Evolutionary conservation across 1,139 yeast species (phyloP).

Genomic region (Lizanozyma gosingica): DNA sequence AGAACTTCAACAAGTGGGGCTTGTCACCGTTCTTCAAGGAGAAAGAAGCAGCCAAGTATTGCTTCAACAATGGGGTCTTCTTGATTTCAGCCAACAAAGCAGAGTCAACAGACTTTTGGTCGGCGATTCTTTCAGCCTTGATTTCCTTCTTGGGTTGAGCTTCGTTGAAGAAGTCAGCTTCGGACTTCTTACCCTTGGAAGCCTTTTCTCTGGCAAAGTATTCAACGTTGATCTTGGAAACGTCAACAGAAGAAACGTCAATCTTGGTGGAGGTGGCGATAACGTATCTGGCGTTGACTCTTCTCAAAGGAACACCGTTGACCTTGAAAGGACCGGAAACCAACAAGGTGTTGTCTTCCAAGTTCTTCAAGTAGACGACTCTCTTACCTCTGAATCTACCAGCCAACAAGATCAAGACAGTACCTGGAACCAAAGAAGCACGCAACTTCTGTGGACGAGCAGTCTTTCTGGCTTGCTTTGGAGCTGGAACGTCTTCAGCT

Average conservation of each 20-base stretch:
- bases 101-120: slow-evolving; percentile 95
- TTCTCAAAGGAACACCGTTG: slow-evolving; percentile 99
- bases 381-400: slow-evolving; percentile 99
- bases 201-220: slow-evolving; percentile 97
- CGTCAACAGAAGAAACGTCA: slow-evolving; percentile 71
- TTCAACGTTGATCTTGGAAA: slow-evolving; percentile 86
- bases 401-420: slow-evolving; percentile 95
- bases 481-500: slow-evolving; percentile 86
- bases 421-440: slow-evolving; percentile 96
- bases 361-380: slow-evolving; percentile 95
- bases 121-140: slow-evolving; percentile 93
- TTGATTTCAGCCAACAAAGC: slow-evolving; percentile 90
- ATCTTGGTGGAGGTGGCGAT: slow-evolving; percentile 97
- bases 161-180: slow-evolving; percentile 93
- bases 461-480: slow-evolving; percentile 84
- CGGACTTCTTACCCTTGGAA: slow-evolving; percentile 73
- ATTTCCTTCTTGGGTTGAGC: slow-evolving; percentile 78
- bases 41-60: slow-evolving; percentile 95
- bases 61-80: slow-evolving; percentile 97
- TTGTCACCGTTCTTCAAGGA: slow-evolving; percentile 98
- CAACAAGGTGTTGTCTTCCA: slow-evolving; percentile 97
- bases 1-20: slow-evolving; percentile 98
- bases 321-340: slow-evolving; percentile 99
- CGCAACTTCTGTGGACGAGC: slow-evolving; percentile 94
- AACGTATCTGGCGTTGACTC: slow-evolving; percentile 98